Percentiles rank a stretch among this genome's conserved stretches.
phyloP scores from a whole-genome alignment of 805 yeast species.

The Monosporozyma unispora region DNA sequence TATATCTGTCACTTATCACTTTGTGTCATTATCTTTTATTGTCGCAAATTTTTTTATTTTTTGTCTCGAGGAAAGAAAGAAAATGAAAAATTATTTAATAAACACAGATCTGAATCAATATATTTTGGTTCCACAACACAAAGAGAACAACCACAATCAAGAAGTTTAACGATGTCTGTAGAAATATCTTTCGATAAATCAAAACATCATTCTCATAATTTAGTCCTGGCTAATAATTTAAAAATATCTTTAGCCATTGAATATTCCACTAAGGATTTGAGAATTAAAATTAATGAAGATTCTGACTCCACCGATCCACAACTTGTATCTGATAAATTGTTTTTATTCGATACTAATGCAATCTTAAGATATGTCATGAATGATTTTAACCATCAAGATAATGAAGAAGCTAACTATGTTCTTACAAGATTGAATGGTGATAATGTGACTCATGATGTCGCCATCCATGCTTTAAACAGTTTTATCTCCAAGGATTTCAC shows the following conservation, averaged over 20 bases:
- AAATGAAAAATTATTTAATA: too few species aligned
- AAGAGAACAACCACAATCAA: not conserved
- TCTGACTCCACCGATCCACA: conserved; percentile 19
- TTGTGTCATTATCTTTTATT: too few species aligned
- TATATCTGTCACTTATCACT: not conserved
- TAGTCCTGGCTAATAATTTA: conserved; percentile 25
- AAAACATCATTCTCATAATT: conserved; percentile 14
- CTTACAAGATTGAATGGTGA: conserved; percentile 14
- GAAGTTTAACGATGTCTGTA: not conserved
- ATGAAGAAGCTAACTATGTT: conserved; percentile 26
- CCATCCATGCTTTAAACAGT: conserved; percentile 22
- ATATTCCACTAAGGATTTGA: conserved; percentile 18
- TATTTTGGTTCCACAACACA: too few species aligned
- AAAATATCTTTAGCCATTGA: conserved; percentile 27
- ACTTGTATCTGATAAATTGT: conserved; percentile 19
- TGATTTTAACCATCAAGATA: conserved; percentile 35
- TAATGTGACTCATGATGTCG: conserved; percentile 35
- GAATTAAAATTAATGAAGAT: conserved; percentile 14
- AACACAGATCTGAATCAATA: not conserved
- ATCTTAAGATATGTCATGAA: conserved; percentile 53
- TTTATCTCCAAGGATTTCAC: conserved; percentile 12
- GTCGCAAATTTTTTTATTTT: too few species aligned
- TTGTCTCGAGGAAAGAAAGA: too few species aligned
- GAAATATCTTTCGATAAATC: conserved; percentile 21
- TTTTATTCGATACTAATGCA: conserved; percentile 55